phyloP scores from a whole-genome alignment of 768 basidiomycete species.

The Galerina marginata region DNA sequence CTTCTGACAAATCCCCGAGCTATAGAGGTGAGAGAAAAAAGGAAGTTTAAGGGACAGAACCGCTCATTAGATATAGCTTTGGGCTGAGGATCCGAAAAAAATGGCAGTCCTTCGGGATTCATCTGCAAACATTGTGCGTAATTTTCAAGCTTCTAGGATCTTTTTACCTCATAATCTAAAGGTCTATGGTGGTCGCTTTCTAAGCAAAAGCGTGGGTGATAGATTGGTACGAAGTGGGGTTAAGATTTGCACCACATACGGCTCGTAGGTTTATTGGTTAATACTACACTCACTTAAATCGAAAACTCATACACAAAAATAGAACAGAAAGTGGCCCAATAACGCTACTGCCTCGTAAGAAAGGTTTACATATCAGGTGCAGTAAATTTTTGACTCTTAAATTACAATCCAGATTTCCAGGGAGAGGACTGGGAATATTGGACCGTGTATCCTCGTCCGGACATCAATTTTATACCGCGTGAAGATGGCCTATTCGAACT shows the following conservation, averaged over 20 bases:
- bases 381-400: neutral
- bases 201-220: conserved; percentile 9
- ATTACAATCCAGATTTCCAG: conserved; percentile 10
- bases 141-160: neutral
- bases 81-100: conserved; percentile 9
- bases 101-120: neutral
- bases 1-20: conserved; percentile 1
- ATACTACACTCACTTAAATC: neutral
- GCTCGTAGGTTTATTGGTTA: too few species aligned
- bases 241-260: conserved; percentile 3
- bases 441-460: conserved; percentile 1
- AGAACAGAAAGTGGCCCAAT: conserved; percentile 8
- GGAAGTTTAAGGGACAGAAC: neutral
- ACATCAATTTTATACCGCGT: conserved; percentile 7
- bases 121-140: neutral
- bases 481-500: conserved; percentile 12
- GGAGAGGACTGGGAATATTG: conserved; percentile 13
- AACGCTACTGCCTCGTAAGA: conserved; percentile 8
- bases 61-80: conserved; percentile 2
- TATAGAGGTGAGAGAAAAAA: neutral
- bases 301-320: too few species aligned
- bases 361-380: neutral
- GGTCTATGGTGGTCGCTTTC: conserved; percentile 8
- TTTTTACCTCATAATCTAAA: neutral
- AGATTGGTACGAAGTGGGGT: conserved; percentile 1